Evolutionary conservation across 2,329 filamentous ascomycete genomes (phyloP).

Genomic region (Penicillium sp.): DNA sequence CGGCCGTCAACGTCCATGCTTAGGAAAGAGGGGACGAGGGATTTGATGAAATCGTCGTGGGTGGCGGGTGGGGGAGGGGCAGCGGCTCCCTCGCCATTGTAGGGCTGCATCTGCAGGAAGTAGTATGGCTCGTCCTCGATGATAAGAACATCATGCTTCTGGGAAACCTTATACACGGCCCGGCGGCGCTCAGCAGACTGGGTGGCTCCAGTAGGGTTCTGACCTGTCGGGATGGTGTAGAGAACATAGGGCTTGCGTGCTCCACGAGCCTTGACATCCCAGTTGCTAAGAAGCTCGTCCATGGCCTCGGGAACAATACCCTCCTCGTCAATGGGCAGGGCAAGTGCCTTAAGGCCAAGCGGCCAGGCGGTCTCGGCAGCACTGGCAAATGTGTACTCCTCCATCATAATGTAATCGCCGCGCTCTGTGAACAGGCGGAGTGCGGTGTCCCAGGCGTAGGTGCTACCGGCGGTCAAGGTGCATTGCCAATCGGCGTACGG

Average conservation of each 20-base stretch:
- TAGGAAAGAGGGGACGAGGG: slow-evolving; percentile 72
- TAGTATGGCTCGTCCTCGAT: slow-evolving; percentile 95
- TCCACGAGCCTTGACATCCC: slow-evolving; percentile 60
- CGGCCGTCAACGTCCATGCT: slow-evolving; percentile 83
- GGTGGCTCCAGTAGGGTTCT: slow-evolving; percentile 89
- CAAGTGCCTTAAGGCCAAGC: slow-evolving; percentile 61
- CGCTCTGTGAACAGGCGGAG: slow-evolving; percentile 78
- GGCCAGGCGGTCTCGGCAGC: slow-evolving; percentile 66
- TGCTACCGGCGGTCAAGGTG: slow-evolving; percentile 81
- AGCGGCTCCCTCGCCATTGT: slow-evolving; percentile 57
- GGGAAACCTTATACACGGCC: slow-evolving; percentile 74
- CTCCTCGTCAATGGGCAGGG: slow-evolving; percentile 65
- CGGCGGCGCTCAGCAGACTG: slow-evolving; percentile 67
- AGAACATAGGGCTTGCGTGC: slow-evolving; percentile 67
- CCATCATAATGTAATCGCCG: slow-evolving; percentile 77
- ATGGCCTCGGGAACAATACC: slow-evolving; percentile 64
- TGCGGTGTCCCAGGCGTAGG: slow-evolving; percentile 79
- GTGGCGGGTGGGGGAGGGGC: slow-evolving; percentile 58
- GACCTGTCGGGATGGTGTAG: slow-evolving; percentile 76
- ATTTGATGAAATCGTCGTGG: slow-evolving; percentile 71
- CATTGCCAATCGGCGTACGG: slow-evolving; percentile 90
- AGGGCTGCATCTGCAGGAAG: slow-evolving; percentile 81
- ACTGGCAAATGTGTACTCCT: slow-evolving; percentile 88
- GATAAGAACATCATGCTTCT: slow-evolving; percentile 83
- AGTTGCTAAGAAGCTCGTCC: slow-evolving; percentile 64